Conservation (phyloP, 2,329 filamentous ascomycete species). For the Pyrenophora graminea region DNA sequence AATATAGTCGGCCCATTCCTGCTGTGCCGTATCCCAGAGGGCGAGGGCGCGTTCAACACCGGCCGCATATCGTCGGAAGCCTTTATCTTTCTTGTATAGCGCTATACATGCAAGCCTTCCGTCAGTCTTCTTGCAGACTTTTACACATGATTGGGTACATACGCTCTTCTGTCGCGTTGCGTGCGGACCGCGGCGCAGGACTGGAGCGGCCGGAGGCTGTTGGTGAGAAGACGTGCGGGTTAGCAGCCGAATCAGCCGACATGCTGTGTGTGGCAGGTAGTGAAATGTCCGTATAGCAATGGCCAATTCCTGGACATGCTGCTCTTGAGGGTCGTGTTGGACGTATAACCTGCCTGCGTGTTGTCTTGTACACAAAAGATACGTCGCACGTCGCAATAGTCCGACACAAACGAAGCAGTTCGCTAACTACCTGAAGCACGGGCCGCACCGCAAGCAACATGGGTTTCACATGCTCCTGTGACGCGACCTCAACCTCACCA, state of each 20-base stretch:
- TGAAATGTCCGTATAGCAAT: slow-evolving; percentile 20
- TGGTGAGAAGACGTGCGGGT: slow-evolving; percentile 61
- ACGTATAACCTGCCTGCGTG: slow-evolving; percentile 20
- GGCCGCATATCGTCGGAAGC: slow-evolving; percentile 84
- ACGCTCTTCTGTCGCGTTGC: slow-evolving; percentile 78
- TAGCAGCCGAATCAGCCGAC: slow-evolving; percentile 45
- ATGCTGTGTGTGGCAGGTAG: slow-evolving; percentile 37
- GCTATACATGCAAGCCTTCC: slow-evolving; percentile 48
- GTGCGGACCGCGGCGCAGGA: slow-evolving; percentile 75
- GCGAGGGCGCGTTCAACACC: slow-evolving; percentile 85
- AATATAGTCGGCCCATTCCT: slow-evolving; percentile 99
- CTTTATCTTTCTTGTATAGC: slow-evolving; percentile 65
- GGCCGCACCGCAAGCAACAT: slow-evolving; percentile 17
- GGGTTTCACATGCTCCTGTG: slow-evolving; percentile 17
- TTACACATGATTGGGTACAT: slow-evolving; percentile 40
- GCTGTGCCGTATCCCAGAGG: slow-evolving; percentile 87
- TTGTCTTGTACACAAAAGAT: slow-evolving; percentile 9
- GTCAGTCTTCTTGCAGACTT: too few relatives aligned
- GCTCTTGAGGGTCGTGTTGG: slow-evolving; percentile 13
- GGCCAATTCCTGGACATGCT: slow-evolving; percentile 37
- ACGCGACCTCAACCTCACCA: slow-evolving; percentile 14
- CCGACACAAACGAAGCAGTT: slow-evolving; percentile 26
- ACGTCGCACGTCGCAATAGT: slow-evolving; percentile 21
- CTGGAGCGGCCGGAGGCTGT: slow-evolving; percentile 83
- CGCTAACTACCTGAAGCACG: slow-evolving; percentile 14